Base-by-base conservation (phyloP, 2,329 filamentous ascomycete species). In the Pseudocercospora vitis region DNA sequence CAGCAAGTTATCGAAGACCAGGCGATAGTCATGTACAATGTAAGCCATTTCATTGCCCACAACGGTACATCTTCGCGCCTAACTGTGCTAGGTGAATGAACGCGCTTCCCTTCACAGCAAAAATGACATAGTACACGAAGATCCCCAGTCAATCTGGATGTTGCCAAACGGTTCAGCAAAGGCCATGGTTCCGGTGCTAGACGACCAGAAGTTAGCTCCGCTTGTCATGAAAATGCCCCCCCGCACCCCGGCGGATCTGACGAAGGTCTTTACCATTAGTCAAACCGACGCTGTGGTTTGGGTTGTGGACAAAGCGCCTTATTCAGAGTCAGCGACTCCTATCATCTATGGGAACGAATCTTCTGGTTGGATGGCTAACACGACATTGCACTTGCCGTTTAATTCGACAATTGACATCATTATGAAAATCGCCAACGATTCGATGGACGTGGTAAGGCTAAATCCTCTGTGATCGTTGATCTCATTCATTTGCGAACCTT, bases 271-370 rank as follows among this genome's bases (percentile, higher is more conserved):
- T 35, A 45, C 50, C 7, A 47, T 58, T 7, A 59, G 59, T 31
- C 48, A 54, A 14, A 56, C 58, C 12, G 35, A 19, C 9, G 50
- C 58, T 14, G 49, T 37, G 8, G 50, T 31, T 1, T 61, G 58
- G 58, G 46, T 58, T 3, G 37, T 61, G 2, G 53, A 50, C 19
- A 57, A 48, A 39, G 58, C 55, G 14, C 45, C 58, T 14, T 56
- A 61, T 39, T 6, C 11, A 6, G 26, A 29, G 11, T 6, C 26
- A 7, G 11, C 6, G 6, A 29, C 26, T 7, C 26, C 26, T 7
- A 11, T 29, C 6, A 11, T 29, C 6, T 29, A 29, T 29, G 26
- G 26, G 6, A 29, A 29, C 11, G 26, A 7, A 11, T 29, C 26
- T 7, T 6, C 6, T 11, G 26, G 26, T 7, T 29, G 26, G 26